Conservation (phyloP, 257 asterid species). For the Solanum pennellii region DNA sequence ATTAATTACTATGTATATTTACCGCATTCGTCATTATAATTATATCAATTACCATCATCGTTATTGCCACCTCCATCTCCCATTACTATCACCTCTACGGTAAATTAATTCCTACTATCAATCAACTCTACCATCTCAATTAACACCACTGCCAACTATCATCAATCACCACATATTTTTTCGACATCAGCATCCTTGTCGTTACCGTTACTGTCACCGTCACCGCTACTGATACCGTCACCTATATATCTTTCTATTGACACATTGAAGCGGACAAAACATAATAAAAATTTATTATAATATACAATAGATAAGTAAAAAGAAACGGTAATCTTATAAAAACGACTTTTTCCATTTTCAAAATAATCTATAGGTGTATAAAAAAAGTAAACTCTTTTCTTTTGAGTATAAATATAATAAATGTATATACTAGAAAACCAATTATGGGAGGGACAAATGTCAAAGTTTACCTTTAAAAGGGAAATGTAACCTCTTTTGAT, state of each 20-base stretch:
- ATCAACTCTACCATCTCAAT: background rate
- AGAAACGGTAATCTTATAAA: background rate
- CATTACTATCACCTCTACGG: background rate
- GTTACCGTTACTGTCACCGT: too few relatives aligned
- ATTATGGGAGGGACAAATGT: background rate
- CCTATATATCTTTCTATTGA: background rate
- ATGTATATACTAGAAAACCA: background rate
- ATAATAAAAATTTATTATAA: background rate
- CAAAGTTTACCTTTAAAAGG: background rate
- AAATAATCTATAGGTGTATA: background rate
- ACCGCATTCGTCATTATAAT: background rate
- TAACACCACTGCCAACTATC: background rate
- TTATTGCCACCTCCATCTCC: background rate
- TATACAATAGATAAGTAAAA: background rate
- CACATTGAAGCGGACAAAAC: background rate
- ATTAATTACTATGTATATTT: background rate
- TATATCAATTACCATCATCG: background rate
- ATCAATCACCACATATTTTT: background rate
- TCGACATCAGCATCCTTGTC: background rate
- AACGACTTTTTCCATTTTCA: background rate
- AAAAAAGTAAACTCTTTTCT: background rate
- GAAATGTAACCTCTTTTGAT: background rate
- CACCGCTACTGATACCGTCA: too few relatives aligned
- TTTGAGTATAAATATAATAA: background rate
- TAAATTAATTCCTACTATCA: background rate